These are phyloP conservation scores for Colletotrichum sp. DNA, from an alignment of 2,329 filamentous ascomycete species.

Conservation along the genomic window DNA sequence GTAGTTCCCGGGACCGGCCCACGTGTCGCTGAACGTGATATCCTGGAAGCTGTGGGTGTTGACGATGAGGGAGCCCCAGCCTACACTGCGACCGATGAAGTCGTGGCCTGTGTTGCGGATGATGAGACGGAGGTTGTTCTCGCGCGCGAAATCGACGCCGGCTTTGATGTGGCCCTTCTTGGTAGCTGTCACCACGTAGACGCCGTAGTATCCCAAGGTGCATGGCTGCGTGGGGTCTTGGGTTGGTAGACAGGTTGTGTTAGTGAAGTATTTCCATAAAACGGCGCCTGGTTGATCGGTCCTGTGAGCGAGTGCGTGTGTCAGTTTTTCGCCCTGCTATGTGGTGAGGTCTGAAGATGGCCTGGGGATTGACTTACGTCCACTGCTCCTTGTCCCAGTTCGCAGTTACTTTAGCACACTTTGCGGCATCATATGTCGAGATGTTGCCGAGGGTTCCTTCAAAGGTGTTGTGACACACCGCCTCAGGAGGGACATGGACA, in stretches of 20 bases:
- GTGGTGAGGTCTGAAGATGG: not conserved
- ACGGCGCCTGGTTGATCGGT: conserved; percentile 31
- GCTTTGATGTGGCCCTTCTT: conserved; percentile 29
- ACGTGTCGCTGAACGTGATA: conserved; percentile 44
- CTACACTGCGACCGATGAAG: conserved; percentile 64
- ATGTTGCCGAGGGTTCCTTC: conserved; percentile 15
- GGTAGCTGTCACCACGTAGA: conserved; percentile 33
- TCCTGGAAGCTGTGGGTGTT: conserved; percentile 63
- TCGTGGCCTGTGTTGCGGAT: conserved; percentile 65
- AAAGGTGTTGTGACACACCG: conserved; percentile 44
- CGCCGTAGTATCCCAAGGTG: conserved; percentile 43
- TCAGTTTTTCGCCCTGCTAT: not conserved
- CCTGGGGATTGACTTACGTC: conserved; percentile 34
- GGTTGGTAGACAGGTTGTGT: conserved; percentile 44
- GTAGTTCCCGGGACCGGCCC: conserved; percentile 43
- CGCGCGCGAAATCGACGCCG: conserved; percentile 33
- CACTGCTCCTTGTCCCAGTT: conserved; percentile 40
- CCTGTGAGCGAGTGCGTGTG: conserved; percentile 21
- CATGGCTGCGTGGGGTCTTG: conserved; percentile 35
- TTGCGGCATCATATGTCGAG: conserved; percentile 39
- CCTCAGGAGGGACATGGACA: conserved; percentile 51
- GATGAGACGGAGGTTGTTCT: conserved; percentile 54
- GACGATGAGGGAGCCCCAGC: conserved; percentile 60
- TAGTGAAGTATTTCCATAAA: conserved; percentile 48
- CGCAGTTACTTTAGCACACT: conserved; percentile 34